Percentiles rank a stretch among this genome's conserved stretches.
Evolutionary conservation across 2,329 filamentous ascomycete genomes (phyloP).

Genomic region (Phoma sp.): DNA sequence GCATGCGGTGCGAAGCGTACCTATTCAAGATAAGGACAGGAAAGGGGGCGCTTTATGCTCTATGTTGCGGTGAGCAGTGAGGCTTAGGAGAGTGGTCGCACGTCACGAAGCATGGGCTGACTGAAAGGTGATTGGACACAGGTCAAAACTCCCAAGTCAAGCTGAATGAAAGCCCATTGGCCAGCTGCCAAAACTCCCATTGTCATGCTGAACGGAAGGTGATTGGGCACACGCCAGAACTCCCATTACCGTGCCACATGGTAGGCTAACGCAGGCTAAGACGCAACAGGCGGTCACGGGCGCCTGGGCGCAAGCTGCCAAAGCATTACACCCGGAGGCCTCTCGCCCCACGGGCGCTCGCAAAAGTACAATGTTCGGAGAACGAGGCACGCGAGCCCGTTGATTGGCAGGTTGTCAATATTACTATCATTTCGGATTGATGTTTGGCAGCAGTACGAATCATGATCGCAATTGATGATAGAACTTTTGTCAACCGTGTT

Average conservation of each 20-base stretch:
- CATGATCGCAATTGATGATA: background rate
- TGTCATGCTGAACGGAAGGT: too few relatives aligned
- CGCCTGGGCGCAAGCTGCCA: background rate
- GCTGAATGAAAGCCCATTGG: too few relatives aligned
- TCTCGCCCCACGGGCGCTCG: background rate
- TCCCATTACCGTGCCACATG: background rate
- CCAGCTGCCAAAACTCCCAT: too few relatives aligned
- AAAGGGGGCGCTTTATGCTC: too few relatives aligned
- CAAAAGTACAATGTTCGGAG: background rate
- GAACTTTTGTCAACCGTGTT: background rate
- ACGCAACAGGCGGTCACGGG: too few relatives aligned
- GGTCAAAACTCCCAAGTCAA: too few relatives aligned
- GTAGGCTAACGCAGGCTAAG: too few relatives aligned
- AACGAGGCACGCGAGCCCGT: background rate
- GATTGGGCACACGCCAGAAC: too few relatives aligned
- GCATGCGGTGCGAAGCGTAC: too few relatives aligned
- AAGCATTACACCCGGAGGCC: background rate
- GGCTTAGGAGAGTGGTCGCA: too few relatives aligned
- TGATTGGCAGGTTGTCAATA: background rate
- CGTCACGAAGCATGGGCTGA: background rate
- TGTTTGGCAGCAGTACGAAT: background rate
- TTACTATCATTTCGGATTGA: background rate
- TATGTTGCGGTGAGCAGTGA: too few relatives aligned
- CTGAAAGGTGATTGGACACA: constrained; percentile 5
- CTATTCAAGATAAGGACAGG: too few relatives aligned